phyloP scores from a whole-genome alignment of 768 basidiomycete genomes.

The Harrya chromipes region DNA sequence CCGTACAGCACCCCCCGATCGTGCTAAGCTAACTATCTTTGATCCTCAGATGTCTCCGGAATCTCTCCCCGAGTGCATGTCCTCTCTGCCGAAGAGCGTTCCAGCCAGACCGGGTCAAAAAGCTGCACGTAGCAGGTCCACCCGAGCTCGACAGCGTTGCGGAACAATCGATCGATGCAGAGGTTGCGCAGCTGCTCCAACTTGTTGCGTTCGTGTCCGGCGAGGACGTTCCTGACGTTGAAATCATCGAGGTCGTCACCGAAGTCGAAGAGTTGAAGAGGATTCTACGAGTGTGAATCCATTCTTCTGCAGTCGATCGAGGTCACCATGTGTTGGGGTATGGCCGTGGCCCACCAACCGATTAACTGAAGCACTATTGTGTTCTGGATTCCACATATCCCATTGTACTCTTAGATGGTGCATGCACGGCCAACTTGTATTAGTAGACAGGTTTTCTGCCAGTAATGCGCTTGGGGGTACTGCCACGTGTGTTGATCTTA shows the following conservation, averaged over 20 bases:
- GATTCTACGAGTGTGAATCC: slow-evolving; percentile 26
- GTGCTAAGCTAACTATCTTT: slow-evolving; percentile 3
- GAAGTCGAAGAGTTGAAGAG: slow-evolving; percentile 50
- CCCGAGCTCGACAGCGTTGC: slow-evolving; percentile 35
- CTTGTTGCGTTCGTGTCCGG: slow-evolving; percentile 35
- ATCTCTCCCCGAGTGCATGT: slow-evolving; percentile 50
- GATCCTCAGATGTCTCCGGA: slow-evolving; percentile 50
- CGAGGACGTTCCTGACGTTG: slow-evolving; percentile 30
- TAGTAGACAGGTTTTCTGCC: no score
- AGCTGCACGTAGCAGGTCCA: slow-evolving; percentile 58
- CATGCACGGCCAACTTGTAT: no score
- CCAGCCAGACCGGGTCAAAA: slow-evolving; percentile 55
- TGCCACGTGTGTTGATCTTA: no score
- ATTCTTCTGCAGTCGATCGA: slow-evolving; percentile 1
- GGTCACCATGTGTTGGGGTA: background rate
- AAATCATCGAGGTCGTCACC: slow-evolving; percentile 38
- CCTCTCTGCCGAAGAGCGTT: slow-evolving; percentile 67
- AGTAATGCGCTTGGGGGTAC: no score
- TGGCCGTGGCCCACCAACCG: no score
- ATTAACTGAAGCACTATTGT: no score
- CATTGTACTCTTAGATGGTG: no score
- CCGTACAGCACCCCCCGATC: slow-evolving; percentile 13
- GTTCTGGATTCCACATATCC: no score
- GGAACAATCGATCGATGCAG: slow-evolving; percentile 41
- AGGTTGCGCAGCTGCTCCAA: slow-evolving; percentile 35